Conservation (phyloP, 106 monocot genomes). For the Acorus gramineus region DNA sequence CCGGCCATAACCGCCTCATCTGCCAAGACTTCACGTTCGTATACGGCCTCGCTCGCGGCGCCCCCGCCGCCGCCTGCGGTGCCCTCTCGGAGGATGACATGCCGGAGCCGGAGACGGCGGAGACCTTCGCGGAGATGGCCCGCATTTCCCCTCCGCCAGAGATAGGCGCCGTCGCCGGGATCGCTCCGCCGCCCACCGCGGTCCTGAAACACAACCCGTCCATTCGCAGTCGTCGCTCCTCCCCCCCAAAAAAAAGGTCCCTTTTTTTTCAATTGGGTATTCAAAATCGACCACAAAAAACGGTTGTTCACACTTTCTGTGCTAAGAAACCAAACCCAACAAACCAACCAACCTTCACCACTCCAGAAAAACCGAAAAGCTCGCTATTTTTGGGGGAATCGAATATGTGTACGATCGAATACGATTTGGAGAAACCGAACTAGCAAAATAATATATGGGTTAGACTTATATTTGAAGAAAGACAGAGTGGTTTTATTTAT, state of each 20-base stretch:
- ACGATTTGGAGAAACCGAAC: too few species aligned
- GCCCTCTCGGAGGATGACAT: neutral
- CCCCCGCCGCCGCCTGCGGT: neutral
- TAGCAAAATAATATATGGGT: too few species aligned
- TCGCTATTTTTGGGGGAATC: too few species aligned
- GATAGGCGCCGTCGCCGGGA: neutral
- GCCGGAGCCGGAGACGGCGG: neutral
- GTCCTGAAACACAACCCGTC: slow-evolving; percentile 21
- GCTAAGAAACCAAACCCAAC: too few species aligned
- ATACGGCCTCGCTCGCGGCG: neutral
- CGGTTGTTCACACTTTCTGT: too few species aligned
- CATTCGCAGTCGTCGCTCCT: slow-evolving; percentile 1
- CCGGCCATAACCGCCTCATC: neutral
- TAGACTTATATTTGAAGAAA: too few species aligned
- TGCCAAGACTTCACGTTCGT: slow-evolving; percentile 10
- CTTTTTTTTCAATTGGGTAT: neutral
- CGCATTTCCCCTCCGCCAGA: neutral
- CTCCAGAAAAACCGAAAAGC: too few species aligned
- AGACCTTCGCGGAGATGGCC: neutral
- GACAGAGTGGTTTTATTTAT: too few species aligned
- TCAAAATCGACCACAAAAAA: too few species aligned
- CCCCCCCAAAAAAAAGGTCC: neutral
- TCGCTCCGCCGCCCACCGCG: slow-evolving; percentile 1
- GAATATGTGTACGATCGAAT: too few species aligned
- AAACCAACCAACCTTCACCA: too few species aligned